Evolutionary conservation across 2,329 filamentous ascomycete species (phyloP).

Genomic region (Colletotrichum musicola): DNA sequence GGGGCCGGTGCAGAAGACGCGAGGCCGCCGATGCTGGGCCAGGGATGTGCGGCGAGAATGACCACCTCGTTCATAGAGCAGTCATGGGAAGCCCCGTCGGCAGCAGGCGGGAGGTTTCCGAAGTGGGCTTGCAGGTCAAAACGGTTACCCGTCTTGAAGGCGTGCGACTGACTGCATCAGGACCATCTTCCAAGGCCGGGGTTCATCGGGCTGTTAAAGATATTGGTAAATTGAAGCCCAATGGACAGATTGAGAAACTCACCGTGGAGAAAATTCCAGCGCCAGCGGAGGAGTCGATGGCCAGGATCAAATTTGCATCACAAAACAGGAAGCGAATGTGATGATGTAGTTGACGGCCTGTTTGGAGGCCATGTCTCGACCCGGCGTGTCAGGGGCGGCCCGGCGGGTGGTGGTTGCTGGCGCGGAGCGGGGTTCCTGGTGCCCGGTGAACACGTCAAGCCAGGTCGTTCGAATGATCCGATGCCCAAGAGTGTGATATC

Average conservation of each 20-base stretch:
- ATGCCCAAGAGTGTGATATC: too few relatives aligned
- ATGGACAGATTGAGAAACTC: background rate
- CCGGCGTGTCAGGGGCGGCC: constrained; percentile 12
- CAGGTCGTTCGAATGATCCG: background rate
- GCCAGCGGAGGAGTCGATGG: background rate
- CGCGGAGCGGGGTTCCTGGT: background rate
- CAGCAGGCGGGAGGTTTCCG: background rate
- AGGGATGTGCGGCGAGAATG: constrained; percentile 1
- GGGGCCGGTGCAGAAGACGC: background rate
- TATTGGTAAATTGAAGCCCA: constrained; percentile 28
- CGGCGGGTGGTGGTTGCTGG: background rate
- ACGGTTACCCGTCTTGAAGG: background rate
- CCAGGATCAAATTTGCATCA: background rate
- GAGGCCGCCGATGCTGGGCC: background rate
- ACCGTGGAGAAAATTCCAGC: background rate
- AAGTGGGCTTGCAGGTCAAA: background rate
- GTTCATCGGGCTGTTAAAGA: constrained; percentile 8
- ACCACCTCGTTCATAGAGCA: background rate
- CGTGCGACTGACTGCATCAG: background rate
- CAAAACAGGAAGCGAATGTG: background rate
- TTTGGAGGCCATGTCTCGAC: constrained; percentile 25
- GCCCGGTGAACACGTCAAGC: background rate
- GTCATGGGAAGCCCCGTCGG: background rate
- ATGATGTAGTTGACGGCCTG: constrained; percentile 33
- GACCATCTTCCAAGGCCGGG: background rate